These are phyloP conservation scores for Paralagenidium karlingii DNA, from an alignment of 352 stramenopile genomes.

Conservation along the genomic window DNA sequence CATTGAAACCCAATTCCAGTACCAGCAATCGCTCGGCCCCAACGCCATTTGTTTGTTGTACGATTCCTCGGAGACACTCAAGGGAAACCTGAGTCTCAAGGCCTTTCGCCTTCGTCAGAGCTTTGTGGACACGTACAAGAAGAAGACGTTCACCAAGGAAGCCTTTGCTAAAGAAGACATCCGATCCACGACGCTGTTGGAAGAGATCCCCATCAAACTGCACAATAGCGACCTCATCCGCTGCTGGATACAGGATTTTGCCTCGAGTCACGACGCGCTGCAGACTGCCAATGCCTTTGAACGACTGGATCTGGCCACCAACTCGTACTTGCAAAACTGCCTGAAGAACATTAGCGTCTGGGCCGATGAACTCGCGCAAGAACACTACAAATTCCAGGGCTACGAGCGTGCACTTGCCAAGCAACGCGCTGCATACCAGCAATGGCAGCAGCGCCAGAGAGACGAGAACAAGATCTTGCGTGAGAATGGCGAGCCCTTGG, in stretches of 20 bases:
- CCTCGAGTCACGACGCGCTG: conserved; percentile 34
- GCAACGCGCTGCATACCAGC: conserved; percentile 66
- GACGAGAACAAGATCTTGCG: conserved; percentile 81
- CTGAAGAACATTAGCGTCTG: conserved; percentile 97
- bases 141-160: conserved; percentile 68
- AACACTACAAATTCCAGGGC: conserved; percentile 91
- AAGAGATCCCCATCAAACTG: conserved; percentile 94
- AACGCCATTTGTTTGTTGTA: conserved; percentile 98
- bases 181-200: conserved; percentile 84
- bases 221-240: conserved; percentile 91
- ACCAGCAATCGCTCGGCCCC: conserved; percentile 93
- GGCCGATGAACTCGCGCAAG: conserved; percentile 94
- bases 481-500: conserved; percentile 57
- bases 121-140: conserved; percentile 88
- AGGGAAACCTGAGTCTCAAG: conserved; percentile 91
- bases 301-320: conserved; percentile 92
- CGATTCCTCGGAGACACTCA: conserved; percentile 92
- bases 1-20: conserved; percentile 93
- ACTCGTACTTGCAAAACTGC: conserved; percentile 94
- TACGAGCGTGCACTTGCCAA: conserved; percentile 82
- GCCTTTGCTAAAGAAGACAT: conserved; percentile 71
- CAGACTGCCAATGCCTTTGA: conserved; percentile 84
- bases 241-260: conserved; percentile 90
- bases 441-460: conserved; percentile 79
- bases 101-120: conserved; percentile 92